Percentiles rank a stretch among this genome's conserved stretches.
These are phyloP conservation scores for Scutellaria baicalensis DNA, from an alignment of 257 asterid genomes.

Conservation along the genomic window DNA sequence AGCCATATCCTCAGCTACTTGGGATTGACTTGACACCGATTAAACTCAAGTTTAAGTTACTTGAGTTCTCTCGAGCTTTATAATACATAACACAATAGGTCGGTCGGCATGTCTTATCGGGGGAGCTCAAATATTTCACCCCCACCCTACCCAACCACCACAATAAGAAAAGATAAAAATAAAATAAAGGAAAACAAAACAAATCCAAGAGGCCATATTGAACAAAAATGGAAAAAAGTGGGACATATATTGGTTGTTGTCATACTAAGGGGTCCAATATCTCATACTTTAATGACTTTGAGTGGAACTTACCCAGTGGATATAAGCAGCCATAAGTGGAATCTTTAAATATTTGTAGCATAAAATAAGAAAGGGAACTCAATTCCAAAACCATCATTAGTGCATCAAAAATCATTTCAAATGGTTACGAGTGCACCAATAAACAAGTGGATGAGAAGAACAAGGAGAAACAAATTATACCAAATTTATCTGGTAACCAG, in stretches of 20 bases:
- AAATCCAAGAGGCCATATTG: neutral
- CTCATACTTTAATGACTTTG: slow-evolving; percentile 12
- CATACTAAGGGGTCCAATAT: slow-evolving; percentile 14
- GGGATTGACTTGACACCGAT: neutral
- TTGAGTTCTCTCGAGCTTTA: neutral
- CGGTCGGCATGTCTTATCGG: too few species aligned
- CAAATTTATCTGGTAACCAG: slow-evolving; percentile 6
- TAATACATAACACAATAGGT: too few species aligned
- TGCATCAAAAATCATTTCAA: slow-evolving; percentile 5
- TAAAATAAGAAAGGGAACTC: slow-evolving; percentile 2
- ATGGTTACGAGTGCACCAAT: slow-evolving; percentile 11
- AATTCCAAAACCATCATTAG: slow-evolving; percentile 21
- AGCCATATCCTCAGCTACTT: neutral
- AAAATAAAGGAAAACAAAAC: neutral
- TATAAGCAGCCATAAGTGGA: slow-evolving; percentile 25
- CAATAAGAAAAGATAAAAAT: neutral
- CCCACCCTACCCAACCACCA: too few species aligned
- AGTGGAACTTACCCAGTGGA: slow-evolving; percentile 32
- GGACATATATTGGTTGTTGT: slow-evolving; percentile 15
- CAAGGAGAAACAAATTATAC: neutral
- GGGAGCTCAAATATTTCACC: too few species aligned
- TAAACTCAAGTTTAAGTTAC: neutral
- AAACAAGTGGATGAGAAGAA: slow-evolving; percentile 26
- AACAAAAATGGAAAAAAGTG: neutral
- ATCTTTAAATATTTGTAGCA: slow-evolving; percentile 19